phyloP scores from a whole-genome alignment of 768 basidiomycete species.

The Tulasnella sp. region DNA sequence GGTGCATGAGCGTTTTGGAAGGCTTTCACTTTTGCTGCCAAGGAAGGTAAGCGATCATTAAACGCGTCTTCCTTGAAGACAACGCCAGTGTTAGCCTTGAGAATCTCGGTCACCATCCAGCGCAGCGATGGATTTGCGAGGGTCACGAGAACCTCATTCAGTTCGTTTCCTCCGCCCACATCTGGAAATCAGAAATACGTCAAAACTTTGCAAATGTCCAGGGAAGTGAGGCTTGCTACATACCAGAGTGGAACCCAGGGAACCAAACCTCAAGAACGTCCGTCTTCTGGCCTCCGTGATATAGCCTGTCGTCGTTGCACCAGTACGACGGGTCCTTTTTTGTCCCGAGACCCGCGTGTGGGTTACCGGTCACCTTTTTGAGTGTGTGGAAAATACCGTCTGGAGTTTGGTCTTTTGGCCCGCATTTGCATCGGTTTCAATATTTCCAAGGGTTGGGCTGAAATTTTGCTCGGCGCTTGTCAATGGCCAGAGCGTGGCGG shows the following conservation, averaged over 20 bases:
- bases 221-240: conserved; percentile 48
- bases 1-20: neutral
- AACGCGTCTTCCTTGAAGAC: conserved; percentile 48
- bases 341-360: neutral
- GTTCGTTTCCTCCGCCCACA: conserved; percentile 35
- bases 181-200: neutral
- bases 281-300: neutral
- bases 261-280: conserved; percentile 37
- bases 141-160: conserved; percentile 1
- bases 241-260: conserved; percentile 29
- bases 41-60: neutral
- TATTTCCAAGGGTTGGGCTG: conserved; percentile 33
- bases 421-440: neutral
- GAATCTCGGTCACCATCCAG: conserved; percentile 38
- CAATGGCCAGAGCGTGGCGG: conserved; percentile 38
- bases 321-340: no score
- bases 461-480: conserved; percentile 37
- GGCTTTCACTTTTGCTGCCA: neutral
- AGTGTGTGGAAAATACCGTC: neutral
- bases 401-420: neutral
- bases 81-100: conserved; percentile 55
- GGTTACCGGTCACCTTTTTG: neutral
- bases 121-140: conserved; percentile 32
- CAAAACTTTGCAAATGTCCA: neutral
- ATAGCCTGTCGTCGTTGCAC: neutral